Evolutionary conservation across 2,329 filamentous ascomycete species (phyloP).

Genomic region (Penicillium brasilianum): DNA sequence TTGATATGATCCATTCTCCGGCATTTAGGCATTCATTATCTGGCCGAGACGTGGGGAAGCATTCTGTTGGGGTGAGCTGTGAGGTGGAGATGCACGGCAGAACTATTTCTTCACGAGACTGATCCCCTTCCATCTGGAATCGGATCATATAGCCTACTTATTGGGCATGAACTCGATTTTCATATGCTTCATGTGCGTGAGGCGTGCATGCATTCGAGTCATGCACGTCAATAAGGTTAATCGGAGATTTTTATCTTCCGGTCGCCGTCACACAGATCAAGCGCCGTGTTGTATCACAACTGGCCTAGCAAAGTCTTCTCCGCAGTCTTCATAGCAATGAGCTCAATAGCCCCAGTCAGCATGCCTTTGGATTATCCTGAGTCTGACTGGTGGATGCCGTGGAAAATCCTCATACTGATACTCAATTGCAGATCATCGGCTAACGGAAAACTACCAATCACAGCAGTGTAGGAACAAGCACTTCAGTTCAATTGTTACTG

Average conservation of each 20-base stretch:
- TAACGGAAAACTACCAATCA: not conserved
- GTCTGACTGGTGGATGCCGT: too few relatives aligned
- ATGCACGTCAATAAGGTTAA: not conserved
- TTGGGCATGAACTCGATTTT: not conserved
- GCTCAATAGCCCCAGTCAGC: not conserved
- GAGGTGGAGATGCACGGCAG: not conserved
- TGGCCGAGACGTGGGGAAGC: not conserved
- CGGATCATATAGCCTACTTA: constrained; percentile 2
- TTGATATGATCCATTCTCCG: constrained; percentile 4
- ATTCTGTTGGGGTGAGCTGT: not conserved
- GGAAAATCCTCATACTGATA: not conserved
- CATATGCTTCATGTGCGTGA: not conserved
- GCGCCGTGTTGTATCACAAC: not conserved
- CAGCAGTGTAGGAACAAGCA: not conserved
- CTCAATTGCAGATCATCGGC: not conserved
- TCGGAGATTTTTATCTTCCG: not conserved
- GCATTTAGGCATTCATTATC: not conserved
- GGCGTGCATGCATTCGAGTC: not conserved
- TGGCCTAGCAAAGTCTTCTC: not conserved
- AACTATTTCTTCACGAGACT: not conserved
- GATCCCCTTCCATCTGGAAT: not conserved
- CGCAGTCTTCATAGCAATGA: not conserved
- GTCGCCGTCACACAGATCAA: not conserved
- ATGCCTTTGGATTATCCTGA: too few relatives aligned
- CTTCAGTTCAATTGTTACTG: not conserved